Base-by-base conservation (phyloP, 2,329 filamentous ascomycete genomes). In the Beauveria rudraprayagi region DNA sequence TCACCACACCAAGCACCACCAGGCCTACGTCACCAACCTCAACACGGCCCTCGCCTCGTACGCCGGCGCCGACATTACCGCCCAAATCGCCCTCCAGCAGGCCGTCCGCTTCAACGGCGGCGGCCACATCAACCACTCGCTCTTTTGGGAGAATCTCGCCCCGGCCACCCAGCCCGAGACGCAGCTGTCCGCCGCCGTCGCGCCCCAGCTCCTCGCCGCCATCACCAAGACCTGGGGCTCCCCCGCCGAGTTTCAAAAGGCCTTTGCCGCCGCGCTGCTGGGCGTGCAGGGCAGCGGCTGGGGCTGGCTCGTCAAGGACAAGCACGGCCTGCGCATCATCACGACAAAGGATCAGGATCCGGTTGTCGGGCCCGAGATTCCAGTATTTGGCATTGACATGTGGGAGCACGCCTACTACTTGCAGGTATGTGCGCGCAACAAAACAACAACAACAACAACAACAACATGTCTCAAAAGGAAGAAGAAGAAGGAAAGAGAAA, bases 361-460 rank as follows among this genome's bases (percentile, higher is more conserved):
- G 1, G 82, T 91, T 5, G 82, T 87, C 14, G 67, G 78, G 17
- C 80, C 83, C 5, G 83, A 86, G 65, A 80, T 84, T n/a, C 87
- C 88, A 9, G 76, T 96, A 22, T 80, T 92, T 47, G 91, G 90
- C 0, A 80, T 96, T 2, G 91, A 96, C 72, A 93, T 95, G 84
- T 95, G 91, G 91, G 91, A 96, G 77, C 91, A 96, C 77, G 91
- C 91, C 0, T 96, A 95, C 71, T 96, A 96, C 70, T 76, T 95
- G 19, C 90, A 91, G 80, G 85, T 87, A 63, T n/a, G n/a, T 65
- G 76, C 68, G 51, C 26, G 19, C 19, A 22, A 22, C 19, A 22
- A 22, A 17, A n/a, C 24, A 24, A 24, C 24, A 24, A 24, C 24
- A 2, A n/a, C n/a, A n/a, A n/a, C n/a, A 17, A n/a, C 24, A 24